Base-by-base conservation (phyloP, 1,139 yeast species). In the Kodamaea fungicola region DNA sequence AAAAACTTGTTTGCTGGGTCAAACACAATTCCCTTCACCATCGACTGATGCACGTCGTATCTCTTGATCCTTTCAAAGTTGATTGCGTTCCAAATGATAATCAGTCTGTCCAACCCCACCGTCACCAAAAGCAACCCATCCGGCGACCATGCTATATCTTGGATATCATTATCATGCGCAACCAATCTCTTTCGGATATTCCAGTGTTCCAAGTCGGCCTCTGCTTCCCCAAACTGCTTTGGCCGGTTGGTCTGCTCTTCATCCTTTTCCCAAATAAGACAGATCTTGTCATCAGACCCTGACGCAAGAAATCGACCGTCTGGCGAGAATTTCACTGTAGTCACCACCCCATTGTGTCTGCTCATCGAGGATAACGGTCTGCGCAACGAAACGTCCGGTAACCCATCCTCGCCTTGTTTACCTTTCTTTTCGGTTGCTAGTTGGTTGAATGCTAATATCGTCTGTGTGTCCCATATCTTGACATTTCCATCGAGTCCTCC, bases 1-100 rank as follows among this genome's bases (percentile, higher is more conserved):
- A 92, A 94, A 59, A 88, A 92, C 61, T 92, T 92, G 56, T 89
- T 90, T 2, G 98, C 98, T 0, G 97, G 99, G 57, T 92, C 99
- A 59, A 92, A 92, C 1, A 92, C 92, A 8, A 92, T 86, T 35
- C 98, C 98, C 60, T 92, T 92, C 26, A 94, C 97, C 68, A 88
- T 92, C 4, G 95, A 84, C 55, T 88, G 95, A 59, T 94, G 98
- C 22, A 89, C 83, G 54, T 92, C 96, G 47, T 90, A 83, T 31
- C 95, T 67, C 55, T 89, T 88, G 39, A 92, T 77, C 48, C 87
- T 78, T 56, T 92, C 97, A 63, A 92, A 92, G 0, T 96, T 92
- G 2, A 78, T 62, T 2, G 96, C 98, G 52, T 83, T 87, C 97
- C 98, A 94, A 8, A 94, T 82, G 33, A 92, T 84, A 37, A 92